A percentile compares a stretch with the other conserved stretches of the same genome.
Evolutionary conservation across 768 basidiomycete species (phyloP).

Genomic region (Mrakia gelida): DNA sequence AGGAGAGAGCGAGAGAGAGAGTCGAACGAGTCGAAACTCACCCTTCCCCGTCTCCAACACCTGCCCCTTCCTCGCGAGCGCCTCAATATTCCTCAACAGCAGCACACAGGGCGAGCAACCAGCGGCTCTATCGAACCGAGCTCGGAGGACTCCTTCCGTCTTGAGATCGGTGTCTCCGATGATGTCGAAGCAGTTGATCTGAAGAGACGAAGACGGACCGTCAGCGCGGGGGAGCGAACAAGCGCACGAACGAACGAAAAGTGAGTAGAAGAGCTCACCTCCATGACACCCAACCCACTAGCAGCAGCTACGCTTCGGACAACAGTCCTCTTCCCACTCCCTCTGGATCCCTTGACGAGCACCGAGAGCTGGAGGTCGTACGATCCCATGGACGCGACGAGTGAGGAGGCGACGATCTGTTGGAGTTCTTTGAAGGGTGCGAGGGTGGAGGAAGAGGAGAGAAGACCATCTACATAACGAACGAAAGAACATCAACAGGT

Average conservation of each 20-base stretch:
- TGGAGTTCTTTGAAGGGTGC: constrained; percentile 43
- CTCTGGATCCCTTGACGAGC: constrained; percentile 71
- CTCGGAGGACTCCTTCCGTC: constrained; percentile 67
- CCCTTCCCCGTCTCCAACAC: constrained; percentile 62
- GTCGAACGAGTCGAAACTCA: constrained; percentile 37
- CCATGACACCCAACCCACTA: constrained; percentile 72
- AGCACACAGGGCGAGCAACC: constrained; percentile 80
- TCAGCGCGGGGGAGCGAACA: neutral
- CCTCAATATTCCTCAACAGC: constrained; percentile 73
- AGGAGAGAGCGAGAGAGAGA: neutral
- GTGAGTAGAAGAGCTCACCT: no score
- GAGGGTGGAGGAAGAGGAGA: neutral
- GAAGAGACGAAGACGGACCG: neutral
- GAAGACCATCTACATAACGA: neutral
- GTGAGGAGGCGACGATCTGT: constrained; percentile 59
- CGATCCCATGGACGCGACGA: constrained; percentile 55
- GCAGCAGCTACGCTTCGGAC: constrained; percentile 47
- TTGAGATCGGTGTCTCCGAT: constrained; percentile 71
- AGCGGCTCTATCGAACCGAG: constrained; percentile 70
- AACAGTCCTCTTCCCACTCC: constrained; percentile 72
- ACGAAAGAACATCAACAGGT: no score
- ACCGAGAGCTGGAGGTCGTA: constrained; percentile 66
- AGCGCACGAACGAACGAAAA: neutral
- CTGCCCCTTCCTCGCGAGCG: constrained; percentile 63
- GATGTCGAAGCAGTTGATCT: constrained; percentile 84